Evolutionary conservation across 1,284 basidiomycete species (phyloP).

Genomic region (Volvariella surrecta): DNA sequence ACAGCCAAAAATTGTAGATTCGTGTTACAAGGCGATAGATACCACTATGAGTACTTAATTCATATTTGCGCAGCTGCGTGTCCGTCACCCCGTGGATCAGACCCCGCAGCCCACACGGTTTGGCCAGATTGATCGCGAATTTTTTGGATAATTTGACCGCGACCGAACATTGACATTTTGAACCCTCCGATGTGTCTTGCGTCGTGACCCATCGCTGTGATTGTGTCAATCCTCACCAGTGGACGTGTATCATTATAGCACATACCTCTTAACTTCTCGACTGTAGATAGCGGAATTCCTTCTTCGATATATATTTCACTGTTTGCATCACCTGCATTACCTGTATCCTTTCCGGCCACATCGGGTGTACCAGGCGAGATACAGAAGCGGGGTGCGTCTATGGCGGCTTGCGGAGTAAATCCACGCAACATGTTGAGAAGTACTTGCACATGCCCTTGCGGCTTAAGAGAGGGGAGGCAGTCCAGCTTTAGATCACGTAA

Average conservation of each 20-base stretch:
- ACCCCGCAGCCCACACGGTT: constrained; percentile 82
- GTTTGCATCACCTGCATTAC: constrained; percentile 59
- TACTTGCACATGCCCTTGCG: constrained; percentile 91
- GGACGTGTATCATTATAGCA: constrained; percentile 3
- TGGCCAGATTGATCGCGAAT: constrained; percentile 55
- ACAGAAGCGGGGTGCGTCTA: constrained; percentile 95
- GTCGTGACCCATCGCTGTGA: constrained; percentile 79
- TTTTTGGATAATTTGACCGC: constrained; percentile 89
- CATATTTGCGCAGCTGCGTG: constrained; percentile 85
- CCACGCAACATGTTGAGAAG: constrained; percentile 88
- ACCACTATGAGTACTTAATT: constrained; percentile 10
- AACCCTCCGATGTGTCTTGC: constrained; percentile 57
- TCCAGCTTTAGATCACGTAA: constrained; percentile 1
- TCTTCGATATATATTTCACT: constrained; percentile 88
- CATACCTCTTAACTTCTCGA: constrained; percentile 56
- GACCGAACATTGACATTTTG: constrained; percentile 69
- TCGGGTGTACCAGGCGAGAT: constrained; percentile 81
- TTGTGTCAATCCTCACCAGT: constrained; percentile 6
- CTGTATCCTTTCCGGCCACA: constrained; percentile 36
- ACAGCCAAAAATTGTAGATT: not conserved
- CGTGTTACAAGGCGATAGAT: constrained; percentile 1
- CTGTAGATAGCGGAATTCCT: constrained; percentile 54
- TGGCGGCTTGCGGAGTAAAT: constrained; percentile 73
- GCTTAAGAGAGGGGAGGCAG: constrained; percentile 28
- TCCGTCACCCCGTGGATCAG: constrained; percentile 82